A percentile compares a stretch with the other conserved stretches of the same genome.
These are phyloP conservation scores for Apiospora pterosperma DNA, from an alignment of 2,329 filamentous ascomycete genomes.

Conservation along the genomic window DNA sequence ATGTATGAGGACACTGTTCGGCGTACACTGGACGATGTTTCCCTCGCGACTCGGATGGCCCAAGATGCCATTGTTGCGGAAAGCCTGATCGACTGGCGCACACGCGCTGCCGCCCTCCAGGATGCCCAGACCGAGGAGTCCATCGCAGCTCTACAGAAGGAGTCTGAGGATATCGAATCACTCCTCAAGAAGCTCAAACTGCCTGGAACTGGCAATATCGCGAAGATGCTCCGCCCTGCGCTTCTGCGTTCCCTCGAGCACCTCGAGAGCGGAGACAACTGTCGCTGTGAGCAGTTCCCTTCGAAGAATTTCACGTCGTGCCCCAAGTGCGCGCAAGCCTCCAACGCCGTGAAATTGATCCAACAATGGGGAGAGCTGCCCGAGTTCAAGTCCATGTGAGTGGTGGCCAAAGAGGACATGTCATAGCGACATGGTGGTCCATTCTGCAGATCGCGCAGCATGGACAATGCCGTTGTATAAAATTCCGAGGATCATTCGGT, in stretches of 20 bases:
- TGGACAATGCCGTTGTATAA: not conserved
- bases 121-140: constrained; percentile 26
- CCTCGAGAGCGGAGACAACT: not conserved
- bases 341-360: constrained; percentile 5
- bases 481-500: not conserved
- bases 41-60: constrained; percentile 19
- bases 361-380: constrained; percentile 6
- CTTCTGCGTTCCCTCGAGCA: not conserved
- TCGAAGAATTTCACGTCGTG: not conserved
- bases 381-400: constrained; percentile 5
- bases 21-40: constrained; percentile 18
- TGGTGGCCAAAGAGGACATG: not conserved
- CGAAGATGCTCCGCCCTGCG: constrained; percentile 3
- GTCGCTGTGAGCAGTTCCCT: not conserved
- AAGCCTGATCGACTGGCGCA: constrained; percentile 13
- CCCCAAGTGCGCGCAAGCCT: not conserved
- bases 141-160: constrained; percentile 19
- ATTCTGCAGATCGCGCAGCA: not conserved
- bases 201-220: not conserved
- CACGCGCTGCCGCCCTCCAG: constrained; percentile 17
- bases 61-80: constrained; percentile 23
- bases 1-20: constrained; percentile 23
- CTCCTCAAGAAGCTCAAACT: constrained; percentile 3
- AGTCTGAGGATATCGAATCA: constrained; percentile 16
- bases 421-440: not conserved